Base-by-base conservation (phyloP, 805 yeast genomes). In the Naumovozyma baii region DNA sequence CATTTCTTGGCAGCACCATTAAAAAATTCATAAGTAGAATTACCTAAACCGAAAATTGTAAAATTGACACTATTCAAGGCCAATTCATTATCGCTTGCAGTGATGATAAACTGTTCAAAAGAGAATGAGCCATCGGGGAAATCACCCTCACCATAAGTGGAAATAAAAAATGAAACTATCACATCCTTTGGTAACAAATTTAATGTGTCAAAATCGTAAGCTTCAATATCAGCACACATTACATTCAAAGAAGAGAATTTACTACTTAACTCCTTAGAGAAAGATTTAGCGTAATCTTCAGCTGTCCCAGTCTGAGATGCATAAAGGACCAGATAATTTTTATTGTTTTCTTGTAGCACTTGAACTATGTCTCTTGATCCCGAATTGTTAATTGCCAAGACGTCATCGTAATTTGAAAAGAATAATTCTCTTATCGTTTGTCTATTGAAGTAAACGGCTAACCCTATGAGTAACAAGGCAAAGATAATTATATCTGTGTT, bases 271-370 rank as follows among this genome's bases (percentile, higher is more conserved):
- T 92, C 98, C 58, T 87, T 87, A 36, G 95, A 76, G 50, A 86
- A 79, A 59, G 90, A 84, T 50, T 82, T 75, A 15, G 96, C 94
- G 54, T 87, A 90, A 58, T 92, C 98, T 65, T 92, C 98, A 34
- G 97, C 95, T 13, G 98, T 92, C 47, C 98, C 98, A 5, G 98
- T 92, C 64, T 92, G 98, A 9, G 97, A 90, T 14, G 95, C 97
- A 59, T 73, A 92, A 45, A 92, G 73, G 2, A 92, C 81, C 31
- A 87, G 66, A 25, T 82, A 81, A 49, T 82, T 80, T 63, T 90
- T 88, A 45, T 73, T 71, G 52, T 78, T 77, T 33, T 67, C 66
- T 39, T 68, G 67, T 49, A 88, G 59, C 2, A 73, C 74, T 40
- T 73, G 75, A 7, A 72, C 67, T 33, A 83, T 62, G 55, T 79